Evolutionary conservation across 1,139 yeast species (phyloP), one percentile per base, ranked within the genome.

Genomic region (Hansenula sp.): DNA sequence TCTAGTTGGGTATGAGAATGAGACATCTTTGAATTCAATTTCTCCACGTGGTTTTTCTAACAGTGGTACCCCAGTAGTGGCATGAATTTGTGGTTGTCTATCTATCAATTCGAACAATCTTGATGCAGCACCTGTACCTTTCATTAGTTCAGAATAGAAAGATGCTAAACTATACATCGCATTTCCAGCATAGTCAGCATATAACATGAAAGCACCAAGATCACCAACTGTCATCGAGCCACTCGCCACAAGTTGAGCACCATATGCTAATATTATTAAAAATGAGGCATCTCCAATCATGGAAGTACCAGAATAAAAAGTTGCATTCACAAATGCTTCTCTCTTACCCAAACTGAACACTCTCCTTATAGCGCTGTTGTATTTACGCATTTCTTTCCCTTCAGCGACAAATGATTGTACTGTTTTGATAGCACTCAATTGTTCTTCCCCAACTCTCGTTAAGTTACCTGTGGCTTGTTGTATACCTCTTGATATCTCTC

Each of bases 111-210:
- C 97, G 65, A 92, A 92, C 40, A 92, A 68, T 47, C 98, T 73
- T 41, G 95, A 85, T 0, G 97, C 94, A 0, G 97, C 97, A 45
- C 98, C 98, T 8, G 90, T 83, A 37, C 97, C 97, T 65, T 90
- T 92, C 95, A 92, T 90, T 44, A 90, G 66, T 58, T 92, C 97
- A 1, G 96, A 83, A 57, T 89, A 90, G 59, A 90, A 90, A 45
- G 84, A 83, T 1, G 96, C 92, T 32, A 92, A 63, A 1, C 97
- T 97, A 60, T 85, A 86, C 28, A 90, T 86, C 0, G 97, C 86
- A 40, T 82, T 73, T 4, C 97, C 97, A 2, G 97, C 87, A 58
- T 87, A 90, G 32, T 89, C 90, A 0, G 96, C 92, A 62, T 90
- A 90, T 75, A 92, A 79, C 82, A 90, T 83, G 61, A 87, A 90